Conservation (phyloP, 805 yeast genomes). For the Sugiyamaella mastotermitis region DNA sequence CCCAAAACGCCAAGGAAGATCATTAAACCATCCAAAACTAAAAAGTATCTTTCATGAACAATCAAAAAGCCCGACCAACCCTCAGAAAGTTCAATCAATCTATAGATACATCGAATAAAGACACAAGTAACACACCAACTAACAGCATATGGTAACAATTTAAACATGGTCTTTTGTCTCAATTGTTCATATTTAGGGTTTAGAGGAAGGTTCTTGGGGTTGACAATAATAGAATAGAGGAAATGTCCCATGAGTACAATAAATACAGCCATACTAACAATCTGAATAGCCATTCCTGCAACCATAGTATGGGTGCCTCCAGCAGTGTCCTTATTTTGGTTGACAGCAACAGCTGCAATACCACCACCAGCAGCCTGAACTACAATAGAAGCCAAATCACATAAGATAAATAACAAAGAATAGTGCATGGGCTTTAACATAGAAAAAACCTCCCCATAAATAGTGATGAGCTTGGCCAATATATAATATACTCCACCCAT, state of each 20-base stretch:
- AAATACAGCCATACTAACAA: constrained; percentile 59
- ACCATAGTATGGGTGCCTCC: constrained; percentile 65
- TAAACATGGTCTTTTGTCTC: constrained; percentile 8
- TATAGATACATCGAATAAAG: constrained; percentile 48
- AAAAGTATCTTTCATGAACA: constrained; percentile 51
- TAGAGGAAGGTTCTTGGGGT: background rate
- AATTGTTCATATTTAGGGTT: constrained; percentile 14
- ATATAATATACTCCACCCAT: constrained; percentile 79
- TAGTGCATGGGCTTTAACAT: constrained; percentile 50
- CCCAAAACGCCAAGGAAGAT: constrained; percentile 43
- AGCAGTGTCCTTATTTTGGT: constrained; percentile 27
- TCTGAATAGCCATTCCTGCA: constrained; percentile 76
- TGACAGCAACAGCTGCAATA: constrained; percentile 46
- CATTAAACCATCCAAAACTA: constrained; percentile 59
- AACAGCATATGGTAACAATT: constrained; percentile 15
- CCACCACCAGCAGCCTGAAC: constrained; percentile 80
- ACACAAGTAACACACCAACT: constrained; percentile 28
- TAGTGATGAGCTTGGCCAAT: constrained; percentile 58
- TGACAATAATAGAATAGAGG: constrained; percentile 12
- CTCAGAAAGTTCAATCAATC: constrained; percentile 64
- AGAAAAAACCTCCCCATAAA: constrained; percentile 54
- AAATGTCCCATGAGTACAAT: constrained; percentile 45
- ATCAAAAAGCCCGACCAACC: constrained; percentile 70
- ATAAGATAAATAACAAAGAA: constrained; percentile 56
- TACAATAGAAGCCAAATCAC: constrained; percentile 58